phyloP scores from a whole-genome alignment of 192 early-diverging fungal species.

The Backusella westeae region DNA sequence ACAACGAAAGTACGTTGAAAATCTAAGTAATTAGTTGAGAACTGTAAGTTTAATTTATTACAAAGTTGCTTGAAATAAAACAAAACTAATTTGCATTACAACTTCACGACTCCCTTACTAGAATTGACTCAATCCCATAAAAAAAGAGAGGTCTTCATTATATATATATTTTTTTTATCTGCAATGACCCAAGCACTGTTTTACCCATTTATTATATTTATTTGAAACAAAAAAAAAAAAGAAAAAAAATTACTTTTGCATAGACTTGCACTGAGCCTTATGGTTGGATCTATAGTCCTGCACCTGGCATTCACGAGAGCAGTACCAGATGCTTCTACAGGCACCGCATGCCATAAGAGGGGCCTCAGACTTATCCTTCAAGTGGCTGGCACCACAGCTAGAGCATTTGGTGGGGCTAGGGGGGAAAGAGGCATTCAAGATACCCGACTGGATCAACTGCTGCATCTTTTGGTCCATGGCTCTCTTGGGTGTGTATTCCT shows the following conservation, averaged over 20 bases:
- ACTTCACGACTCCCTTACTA: too few species aligned
- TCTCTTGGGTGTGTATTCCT: conserved; percentile 5
- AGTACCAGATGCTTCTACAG: conserved; percentile 55
- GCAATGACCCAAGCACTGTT: too few species aligned
- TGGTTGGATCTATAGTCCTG: conserved; percentile 39
- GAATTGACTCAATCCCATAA: too few species aligned
- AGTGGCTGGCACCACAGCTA: conserved; percentile 39
- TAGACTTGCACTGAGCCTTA: conserved; percentile 5
- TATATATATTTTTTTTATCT: too few species aligned
- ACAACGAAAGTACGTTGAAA: too few species aligned
- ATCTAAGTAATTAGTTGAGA: too few species aligned
- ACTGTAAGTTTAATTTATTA: too few species aligned
- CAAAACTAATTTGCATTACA: too few species aligned
- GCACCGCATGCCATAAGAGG: conserved; percentile 51
- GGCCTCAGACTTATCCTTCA: conserved; percentile 38
- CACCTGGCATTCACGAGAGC: conserved; percentile 58
- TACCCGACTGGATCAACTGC: conserved; percentile 36
- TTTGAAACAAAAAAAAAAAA: not conserved
- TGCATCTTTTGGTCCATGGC: conserved; percentile 33
- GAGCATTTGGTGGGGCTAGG: conserved; percentile 44
- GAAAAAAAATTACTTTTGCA: conserved; percentile 6
- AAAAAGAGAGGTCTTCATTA: too few species aligned
- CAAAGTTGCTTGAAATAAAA: too few species aligned
- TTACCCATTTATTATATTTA: too few species aligned
- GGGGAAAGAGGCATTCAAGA: conserved; percentile 42